These are phyloP conservation scores for Zalerion maritima DNA, from an alignment of 495 filamentous ascomycete genomes.

Conservation along the genomic window DNA sequence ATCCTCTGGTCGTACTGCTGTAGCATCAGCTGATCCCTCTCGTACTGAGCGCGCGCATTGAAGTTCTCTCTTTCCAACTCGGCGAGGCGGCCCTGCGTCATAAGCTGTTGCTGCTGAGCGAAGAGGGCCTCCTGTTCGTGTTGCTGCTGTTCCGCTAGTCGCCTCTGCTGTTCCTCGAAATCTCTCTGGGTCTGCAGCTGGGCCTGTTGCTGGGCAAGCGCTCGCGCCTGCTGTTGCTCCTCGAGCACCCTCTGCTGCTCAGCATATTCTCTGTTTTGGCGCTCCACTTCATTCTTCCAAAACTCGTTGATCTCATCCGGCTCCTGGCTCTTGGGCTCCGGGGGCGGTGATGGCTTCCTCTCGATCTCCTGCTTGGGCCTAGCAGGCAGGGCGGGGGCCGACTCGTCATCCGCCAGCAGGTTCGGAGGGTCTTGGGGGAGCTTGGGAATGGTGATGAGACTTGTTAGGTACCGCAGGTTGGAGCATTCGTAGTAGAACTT, in stretches of 20 bases:
- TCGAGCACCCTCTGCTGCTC: constrained; percentile 81
- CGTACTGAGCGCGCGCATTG: constrained; percentile 86
- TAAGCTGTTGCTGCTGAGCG: constrained; percentile 73
- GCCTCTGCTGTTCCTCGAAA: constrained; percentile 88
- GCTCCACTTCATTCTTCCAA: constrained; percentile 82
- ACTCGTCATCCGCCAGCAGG: constrained; percentile 68
- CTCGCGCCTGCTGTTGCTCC: constrained; percentile 57
- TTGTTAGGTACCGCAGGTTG: constrained; percentile 89
- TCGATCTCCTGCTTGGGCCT: constrained; percentile 63
- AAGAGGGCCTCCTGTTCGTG: constrained; percentile 80
- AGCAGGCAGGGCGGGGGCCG: constrained; percentile 66
- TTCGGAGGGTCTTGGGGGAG: constrained; percentile 89
- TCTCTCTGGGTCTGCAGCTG: constrained; percentile 74
- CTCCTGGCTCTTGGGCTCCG: constrained; percentile 48
- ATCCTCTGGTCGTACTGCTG: constrained; percentile 92
- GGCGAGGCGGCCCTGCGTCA: constrained; percentile 84
- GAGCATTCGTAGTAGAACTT: constrained; percentile 99
- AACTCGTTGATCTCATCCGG: constrained; percentile 95
- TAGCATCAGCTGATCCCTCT: constrained; percentile 90
- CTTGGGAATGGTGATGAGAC: constrained; percentile 89
- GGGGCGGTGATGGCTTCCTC: constrained; percentile 48
- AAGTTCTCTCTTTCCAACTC: constrained; percentile 92
- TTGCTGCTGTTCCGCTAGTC: constrained; percentile 75
- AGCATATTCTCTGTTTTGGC: constrained; percentile 87
- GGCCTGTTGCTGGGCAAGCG: constrained; percentile 54